A percentile compares a stretch with the other conserved stretches of the same genome.
phyloP scores from a whole-genome alignment of 2,329 filamentous ascomycete species.

The Fusarium nodosum region DNA sequence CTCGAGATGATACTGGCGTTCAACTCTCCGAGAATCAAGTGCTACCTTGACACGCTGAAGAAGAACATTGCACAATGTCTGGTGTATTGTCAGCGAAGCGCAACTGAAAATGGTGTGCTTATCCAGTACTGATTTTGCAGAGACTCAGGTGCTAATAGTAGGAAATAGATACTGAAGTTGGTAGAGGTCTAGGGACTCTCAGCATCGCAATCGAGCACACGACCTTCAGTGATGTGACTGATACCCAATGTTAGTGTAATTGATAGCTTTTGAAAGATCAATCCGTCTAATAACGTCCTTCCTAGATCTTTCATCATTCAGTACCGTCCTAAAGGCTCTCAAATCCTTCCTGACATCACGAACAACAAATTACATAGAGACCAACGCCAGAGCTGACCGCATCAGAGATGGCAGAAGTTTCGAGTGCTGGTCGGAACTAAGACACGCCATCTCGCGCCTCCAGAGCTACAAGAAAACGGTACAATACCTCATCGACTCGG shows the following conservation, averaged over 20 bases:
- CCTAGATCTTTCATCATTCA: slow-evolving; percentile 26
- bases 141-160: not conserved
- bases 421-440: slow-evolving; percentile 50
- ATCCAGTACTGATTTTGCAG: rapidly evolving
- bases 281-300: not conserved
- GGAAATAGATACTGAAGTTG: slow-evolving; percentile 5
- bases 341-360: slow-evolving; percentile 3
- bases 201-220: not conserved
- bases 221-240: not conserved
- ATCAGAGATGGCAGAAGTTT: slow-evolving; percentile 35
- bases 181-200: not conserved
- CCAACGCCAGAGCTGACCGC: slow-evolving; percentile 25
- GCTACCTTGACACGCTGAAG: slow-evolving; percentile 35
- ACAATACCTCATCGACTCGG: slow-evolving; percentile 37
- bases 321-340: slow-evolving; percentile 7
- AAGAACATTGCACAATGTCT: slow-evolving; percentile 28
- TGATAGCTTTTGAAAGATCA: rapidly evolving
- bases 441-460: slow-evolving; percentile 49
- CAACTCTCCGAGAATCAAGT: slow-evolving; percentile 33
- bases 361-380: slow-evolving; percentile 17
- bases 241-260: slow-evolving; percentile 1
- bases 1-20: slow-evolving; percentile 41
- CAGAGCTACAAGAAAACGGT: slow-evolving; percentile 42
- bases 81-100: slow-evolving; percentile 3
- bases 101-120: slow-evolving; percentile 2